phyloP scores from a whole-genome alignment of 2,329 filamentous ascomycete genomes.

The Rutstroemia sp. region DNA sequence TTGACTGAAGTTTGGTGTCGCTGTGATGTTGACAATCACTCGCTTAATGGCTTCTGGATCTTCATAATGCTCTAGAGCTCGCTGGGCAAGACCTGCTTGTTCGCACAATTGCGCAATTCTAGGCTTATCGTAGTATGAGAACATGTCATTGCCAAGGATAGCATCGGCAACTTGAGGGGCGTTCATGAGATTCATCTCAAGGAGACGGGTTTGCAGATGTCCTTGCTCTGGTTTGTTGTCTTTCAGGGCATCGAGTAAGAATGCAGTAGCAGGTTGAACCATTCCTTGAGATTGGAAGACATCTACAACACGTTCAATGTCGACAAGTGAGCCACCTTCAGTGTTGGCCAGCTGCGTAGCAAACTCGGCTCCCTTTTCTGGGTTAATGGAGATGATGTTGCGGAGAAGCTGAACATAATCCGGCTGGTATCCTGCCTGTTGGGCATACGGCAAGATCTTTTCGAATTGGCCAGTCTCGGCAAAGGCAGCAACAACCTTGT shows the following conservation, averaged over 20 bases:
- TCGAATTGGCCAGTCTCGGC: conserved; percentile 96
- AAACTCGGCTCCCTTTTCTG: conserved; percentile 92
- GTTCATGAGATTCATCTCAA: conserved; percentile 97
- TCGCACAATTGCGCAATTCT: conserved; percentile 89
- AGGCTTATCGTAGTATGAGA: conserved; percentile 89
- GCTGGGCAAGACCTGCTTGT: conserved; percentile 78
- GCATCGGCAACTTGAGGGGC: conserved; percentile 97
- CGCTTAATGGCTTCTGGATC: conserved; percentile 87
- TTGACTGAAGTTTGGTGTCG: conserved; percentile 75
- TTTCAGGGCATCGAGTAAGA: conserved; percentile 90
- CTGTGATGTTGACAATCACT: conserved; percentile 73
- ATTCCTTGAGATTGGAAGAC: conserved; percentile 98
- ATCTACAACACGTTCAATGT: conserved; percentile 90
- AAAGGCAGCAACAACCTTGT: conserved; percentile 92
- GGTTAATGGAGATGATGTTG: conserved; percentile 73
- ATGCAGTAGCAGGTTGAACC: conserved; percentile 97
- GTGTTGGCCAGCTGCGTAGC: conserved; percentile 87
- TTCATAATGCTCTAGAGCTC: conserved; percentile 90
- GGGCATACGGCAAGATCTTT: conserved; percentile 87
- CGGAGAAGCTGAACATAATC: conserved; percentile 90
- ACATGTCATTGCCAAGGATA: conserved; percentile 97
- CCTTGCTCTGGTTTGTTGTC: conserved; percentile 93
- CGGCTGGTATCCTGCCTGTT: conserved; percentile 81
- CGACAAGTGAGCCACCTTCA: conserved; percentile 78
- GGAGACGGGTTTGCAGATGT: conserved; percentile 82